phyloP scores from a whole-genome alignment of 169 alveolate genomes.

The Cryptosporidium ubiquitum region DNA sequence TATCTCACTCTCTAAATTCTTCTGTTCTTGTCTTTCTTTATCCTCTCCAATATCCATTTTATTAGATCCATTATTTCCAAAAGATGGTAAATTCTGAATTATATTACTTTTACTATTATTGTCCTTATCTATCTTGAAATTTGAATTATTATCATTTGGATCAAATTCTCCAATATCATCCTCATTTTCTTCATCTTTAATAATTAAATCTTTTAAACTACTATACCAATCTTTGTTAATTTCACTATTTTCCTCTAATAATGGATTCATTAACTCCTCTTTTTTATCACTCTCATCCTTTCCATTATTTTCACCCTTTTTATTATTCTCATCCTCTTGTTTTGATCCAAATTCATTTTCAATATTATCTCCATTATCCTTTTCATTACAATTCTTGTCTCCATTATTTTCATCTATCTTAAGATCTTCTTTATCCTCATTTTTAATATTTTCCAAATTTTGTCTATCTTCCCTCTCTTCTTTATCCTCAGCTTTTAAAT shows the following conservation, averaged over 20 bases:
- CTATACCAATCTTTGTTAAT: conserved; percentile 17
- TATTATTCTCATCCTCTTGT: conserved; percentile 76
- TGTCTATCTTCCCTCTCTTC: neutral
- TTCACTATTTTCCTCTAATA: conserved; percentile 68
- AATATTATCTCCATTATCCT: conserved; percentile 21
- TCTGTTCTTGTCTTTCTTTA: conserved; percentile 36
- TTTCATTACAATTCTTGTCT: conserved; percentile 11
- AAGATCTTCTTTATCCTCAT: neutral
- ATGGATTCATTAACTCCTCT: conserved; percentile 78
- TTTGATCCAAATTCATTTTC: conserved; percentile 67
- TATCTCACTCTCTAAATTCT: neutral
- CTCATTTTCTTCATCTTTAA: neutral
- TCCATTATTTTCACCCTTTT: conserved; percentile 73
- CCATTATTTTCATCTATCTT: neutral
- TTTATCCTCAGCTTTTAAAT: neutral
- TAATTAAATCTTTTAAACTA: conserved; percentile 1
- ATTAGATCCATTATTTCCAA: conserved; percentile 46
- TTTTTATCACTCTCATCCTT: conserved; percentile 75
- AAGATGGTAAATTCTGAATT: conserved; percentile 33
- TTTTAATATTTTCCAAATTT: neutral
- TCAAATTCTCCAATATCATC: conserved; percentile 72
- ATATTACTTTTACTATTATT: conserved; percentile 68
- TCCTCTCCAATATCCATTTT: conserved; percentile 64
- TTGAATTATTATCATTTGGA: neutral
- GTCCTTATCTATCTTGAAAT: conserved; percentile 20